phyloP scores from a whole-genome alignment of 2,329 filamentous ascomycete genomes.

The Simplicillium sp. region DNA sequence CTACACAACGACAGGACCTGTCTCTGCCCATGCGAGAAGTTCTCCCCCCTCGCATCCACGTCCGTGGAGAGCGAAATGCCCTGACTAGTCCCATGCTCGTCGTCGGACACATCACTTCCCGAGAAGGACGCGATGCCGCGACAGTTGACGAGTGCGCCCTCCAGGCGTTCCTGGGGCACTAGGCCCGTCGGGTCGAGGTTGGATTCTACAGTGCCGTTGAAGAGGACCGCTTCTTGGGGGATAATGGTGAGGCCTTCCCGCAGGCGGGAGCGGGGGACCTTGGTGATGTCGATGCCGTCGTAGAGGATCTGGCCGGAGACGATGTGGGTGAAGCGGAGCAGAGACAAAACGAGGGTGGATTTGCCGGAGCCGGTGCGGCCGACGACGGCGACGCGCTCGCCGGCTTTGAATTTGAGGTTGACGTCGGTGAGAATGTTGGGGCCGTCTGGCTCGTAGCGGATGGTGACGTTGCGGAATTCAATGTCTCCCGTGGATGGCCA shows the following conservation, averaged over 20 bases:
- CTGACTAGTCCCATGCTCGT: slow-evolving; percentile 13
- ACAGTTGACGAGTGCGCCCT: slow-evolving; percentile 52
- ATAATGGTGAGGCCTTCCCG: slow-evolving; percentile 48
- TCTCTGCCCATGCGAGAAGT: slow-evolving; percentile 48
- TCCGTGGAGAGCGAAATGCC: slow-evolving; percentile 30
- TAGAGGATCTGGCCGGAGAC: slow-evolving; percentile 43
- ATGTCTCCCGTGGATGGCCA: slow-evolving; percentile 38
- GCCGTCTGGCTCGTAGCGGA: slow-evolving; percentile 35
- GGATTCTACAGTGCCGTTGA: slow-evolving; percentile 40
- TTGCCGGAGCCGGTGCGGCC: slow-evolving; percentile 79
- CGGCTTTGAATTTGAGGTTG: slow-evolving; percentile 46
- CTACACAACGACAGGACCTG: slow-evolving; percentile 49
- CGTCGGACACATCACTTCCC: slow-evolving; percentile 22
- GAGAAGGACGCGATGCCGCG: slow-evolving; percentile 47
- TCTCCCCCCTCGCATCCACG: slow-evolving; percentile 43
- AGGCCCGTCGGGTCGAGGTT: slow-evolving; percentile 58
- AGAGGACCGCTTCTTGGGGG: slow-evolving; percentile 48
- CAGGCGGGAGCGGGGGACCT: slow-evolving; percentile 37
- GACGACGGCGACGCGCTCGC: slow-evolving; percentile 69
- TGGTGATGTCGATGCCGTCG: slow-evolving; percentile 46
- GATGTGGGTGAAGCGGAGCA: slow-evolving; percentile 44
- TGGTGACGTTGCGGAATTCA: slow-evolving; percentile 40
- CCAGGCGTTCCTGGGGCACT: slow-evolving; percentile 41
- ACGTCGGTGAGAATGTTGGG: slow-evolving; percentile 40
- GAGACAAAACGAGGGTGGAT: slow-evolving; percentile 54